Percentiles rank a stretch among this genome's conserved stretches.
Conservation (phyloP, 352 stramenopile genomes). For the Plasmopara viticola region DNA sequence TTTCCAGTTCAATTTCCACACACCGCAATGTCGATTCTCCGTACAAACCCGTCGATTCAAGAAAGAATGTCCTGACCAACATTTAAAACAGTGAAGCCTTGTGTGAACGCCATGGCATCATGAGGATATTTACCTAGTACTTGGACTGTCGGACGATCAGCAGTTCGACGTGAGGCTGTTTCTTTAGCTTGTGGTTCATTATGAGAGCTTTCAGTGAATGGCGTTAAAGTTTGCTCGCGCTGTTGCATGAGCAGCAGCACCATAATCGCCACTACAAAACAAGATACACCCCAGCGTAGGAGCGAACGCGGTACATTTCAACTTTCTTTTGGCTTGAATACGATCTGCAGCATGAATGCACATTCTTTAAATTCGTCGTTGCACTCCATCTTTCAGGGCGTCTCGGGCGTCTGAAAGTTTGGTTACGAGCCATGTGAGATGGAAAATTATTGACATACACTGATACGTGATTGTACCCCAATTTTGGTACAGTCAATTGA, state of each 20-base stretch:
- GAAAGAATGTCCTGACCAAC: constrained; percentile 57
- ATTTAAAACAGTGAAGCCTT: constrained; percentile 64
- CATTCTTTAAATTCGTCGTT: constrained; percentile 9
- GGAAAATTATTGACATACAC: too few relatives aligned
- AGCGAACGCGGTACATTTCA: constrained; percentile 23
- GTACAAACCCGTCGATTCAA: constrained; percentile 89
- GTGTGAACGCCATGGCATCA: constrained; percentile 80
- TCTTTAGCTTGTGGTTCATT: constrained; percentile 18
- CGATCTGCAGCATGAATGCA: constrained; percentile 4
- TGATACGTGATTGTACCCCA: constrained; percentile 4
- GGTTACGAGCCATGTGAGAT: constrained; percentile 23
- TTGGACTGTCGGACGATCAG: constrained; percentile 32
- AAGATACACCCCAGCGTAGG: constrained; percentile 25
- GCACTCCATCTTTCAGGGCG: constrained; percentile 6
- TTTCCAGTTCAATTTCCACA: constrained; percentile 84
- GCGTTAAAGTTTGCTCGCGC: not conserved
- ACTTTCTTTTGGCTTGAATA: constrained; percentile 6
- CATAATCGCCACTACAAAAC: constrained; percentile 22
- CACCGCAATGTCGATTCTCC: constrained; percentile 81
- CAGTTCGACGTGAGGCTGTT: constrained; percentile 6
- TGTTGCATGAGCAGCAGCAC: constrained; percentile 16
- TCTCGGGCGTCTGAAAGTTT: constrained; percentile 11
- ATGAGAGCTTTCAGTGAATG: not conserved
- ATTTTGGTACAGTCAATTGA: constrained; percentile 4
- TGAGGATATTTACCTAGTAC: constrained; percentile 73